Percentiles rank a stretch among this genome's conserved stretches.
phyloP scores from a whole-genome alignment of 164 flowering plant species.

The Hamamelis virginiana region DNA sequence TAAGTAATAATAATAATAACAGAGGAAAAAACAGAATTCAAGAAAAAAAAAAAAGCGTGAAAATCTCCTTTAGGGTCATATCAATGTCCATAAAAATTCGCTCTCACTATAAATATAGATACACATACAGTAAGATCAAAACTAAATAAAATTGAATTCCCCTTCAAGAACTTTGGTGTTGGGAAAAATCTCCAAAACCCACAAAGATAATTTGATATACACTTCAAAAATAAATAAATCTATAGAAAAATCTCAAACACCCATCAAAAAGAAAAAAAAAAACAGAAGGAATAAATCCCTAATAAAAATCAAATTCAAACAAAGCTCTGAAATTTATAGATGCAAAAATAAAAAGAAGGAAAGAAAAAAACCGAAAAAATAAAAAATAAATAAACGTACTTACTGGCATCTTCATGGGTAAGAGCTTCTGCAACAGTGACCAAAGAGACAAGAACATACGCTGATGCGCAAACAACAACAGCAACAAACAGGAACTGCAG shows the following conservation, averaged over 20 bases:
- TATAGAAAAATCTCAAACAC: neutral
- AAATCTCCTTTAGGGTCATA: too few relatives aligned
- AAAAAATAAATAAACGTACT: conserved; percentile 59
- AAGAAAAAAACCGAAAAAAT: conserved; percentile 2
- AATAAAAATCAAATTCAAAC: conserved; percentile 4
- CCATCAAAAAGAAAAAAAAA: neutral
- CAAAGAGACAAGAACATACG: conserved; percentile 3
- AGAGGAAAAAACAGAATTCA: too few relatives aligned
- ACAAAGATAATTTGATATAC: neutral
- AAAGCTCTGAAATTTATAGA: conserved; percentile 8
- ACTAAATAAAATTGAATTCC: neutral
- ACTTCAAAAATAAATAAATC: neutral
- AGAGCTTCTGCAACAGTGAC: conserved; percentile 15
- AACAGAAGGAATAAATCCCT: neutral
- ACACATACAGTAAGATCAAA: too few relatives aligned
- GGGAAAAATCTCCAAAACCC: neutral
- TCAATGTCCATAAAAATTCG: too few relatives aligned
- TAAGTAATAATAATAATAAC: too few relatives aligned
- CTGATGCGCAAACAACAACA: conserved; percentile 1
- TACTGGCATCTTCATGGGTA: conserved; percentile 79
- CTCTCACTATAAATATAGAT: too few relatives aligned
- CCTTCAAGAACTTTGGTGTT: neutral
- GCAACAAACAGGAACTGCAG: neutral
- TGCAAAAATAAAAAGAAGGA: neutral
- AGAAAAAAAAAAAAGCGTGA: too few relatives aligned